Evolutionary conservation across 1,284 basidiomycete genomes (phyloP), one percentile per base, ranked within the genome.

Genomic region (Puccinia sorghi): DNA sequence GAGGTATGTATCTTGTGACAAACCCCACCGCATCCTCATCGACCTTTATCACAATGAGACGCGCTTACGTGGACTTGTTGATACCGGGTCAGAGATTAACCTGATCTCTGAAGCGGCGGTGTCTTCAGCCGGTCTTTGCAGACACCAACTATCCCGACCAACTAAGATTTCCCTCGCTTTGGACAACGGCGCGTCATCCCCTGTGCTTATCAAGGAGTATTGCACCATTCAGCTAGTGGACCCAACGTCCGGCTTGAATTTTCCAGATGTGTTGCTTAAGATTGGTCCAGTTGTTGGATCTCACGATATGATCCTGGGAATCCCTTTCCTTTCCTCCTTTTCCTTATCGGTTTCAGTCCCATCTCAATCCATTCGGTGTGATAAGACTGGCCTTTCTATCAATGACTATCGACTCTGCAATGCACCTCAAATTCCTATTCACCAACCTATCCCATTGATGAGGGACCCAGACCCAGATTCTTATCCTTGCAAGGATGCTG

Each of bases 231-330:
- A 61, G 22, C 57, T 61, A 2, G 12, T 25, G 57, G 57, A 61
- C 13, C 1, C 2, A 32, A 3, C 8, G 20, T 39, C 57, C 1
- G 22, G 27, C 3, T 20, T 61, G 2, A 5, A 54, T 1, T 61
- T 61, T 32, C 17, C 15, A 2, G 57, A 61, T 8, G 57, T 61
- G 1, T 3, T 37, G 3, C 22, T 69, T 25, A 69, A 4, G 25
- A 7, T 69, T 0, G 66, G 66, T 1, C 66, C 66, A n/a, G 46
- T 69, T 8, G 66, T 20, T 2, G 41, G 66, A 6, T 1, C 17
- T 2, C 25, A 69, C 12, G 66, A 69, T 41, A 69, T 69, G 66
- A 69, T 69, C 1, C n/a, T 69, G 2, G 66, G 66, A 1, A 46
- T 27, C 1, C 66, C 66, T 1, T 69, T 69, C 66, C 22, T 69